These are phyloP conservation scores for Neurospora discreta DNA, from an alignment of 495 filamentous ascomycete species.

Conservation along the genomic window DNA sequence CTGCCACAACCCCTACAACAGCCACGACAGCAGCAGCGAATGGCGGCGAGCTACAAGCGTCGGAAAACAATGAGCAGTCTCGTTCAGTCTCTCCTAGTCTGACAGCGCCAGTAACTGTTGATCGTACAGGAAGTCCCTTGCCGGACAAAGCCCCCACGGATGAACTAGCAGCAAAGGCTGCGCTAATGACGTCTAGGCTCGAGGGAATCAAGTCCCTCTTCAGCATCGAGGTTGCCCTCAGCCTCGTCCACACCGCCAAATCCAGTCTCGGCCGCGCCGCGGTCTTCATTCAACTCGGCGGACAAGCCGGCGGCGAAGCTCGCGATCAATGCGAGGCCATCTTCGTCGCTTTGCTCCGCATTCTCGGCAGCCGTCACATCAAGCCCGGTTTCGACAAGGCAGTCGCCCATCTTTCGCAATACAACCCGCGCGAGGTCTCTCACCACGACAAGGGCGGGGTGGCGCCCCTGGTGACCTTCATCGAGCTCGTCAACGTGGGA, in stretches of 20 bases:
- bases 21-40: constrained; percentile 17
- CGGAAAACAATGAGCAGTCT: constrained; percentile 25
- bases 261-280: constrained; percentile 75
- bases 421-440: constrained; percentile 78
- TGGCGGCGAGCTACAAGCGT: constrained; percentile 13
- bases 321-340: constrained; percentile 85
- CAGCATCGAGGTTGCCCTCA: constrained; percentile 89
- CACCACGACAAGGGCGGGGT: constrained; percentile 62
- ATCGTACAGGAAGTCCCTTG: constrained; percentile 34
- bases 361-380: constrained; percentile 78
- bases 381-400: constrained; percentile 86
- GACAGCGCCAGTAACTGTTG: constrained; percentile 7
- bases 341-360: constrained; percentile 72
- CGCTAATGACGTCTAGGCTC: constrained; percentile 86
- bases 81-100: constrained; percentile 37
- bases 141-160: constrained; percentile 63
- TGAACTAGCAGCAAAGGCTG: constrained; percentile 89
- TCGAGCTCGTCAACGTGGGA: constrained; percentile 95
- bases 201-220: constrained; percentile 92
- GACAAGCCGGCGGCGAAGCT: constrained; percentile 68
- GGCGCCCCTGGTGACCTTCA: constrained; percentile 85
- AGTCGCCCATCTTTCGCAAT: constrained; percentile 79
- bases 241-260: constrained; percentile 84
- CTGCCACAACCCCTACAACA: constrained; percentile 13
- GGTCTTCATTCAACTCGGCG: constrained; percentile 67